A percentile compares a stretch with the other conserved stretches of the same genome.
Evolutionary conservation across 768 basidiomycete genomes (phyloP).

Genomic region (Phaffia tasmanica): DNA sequence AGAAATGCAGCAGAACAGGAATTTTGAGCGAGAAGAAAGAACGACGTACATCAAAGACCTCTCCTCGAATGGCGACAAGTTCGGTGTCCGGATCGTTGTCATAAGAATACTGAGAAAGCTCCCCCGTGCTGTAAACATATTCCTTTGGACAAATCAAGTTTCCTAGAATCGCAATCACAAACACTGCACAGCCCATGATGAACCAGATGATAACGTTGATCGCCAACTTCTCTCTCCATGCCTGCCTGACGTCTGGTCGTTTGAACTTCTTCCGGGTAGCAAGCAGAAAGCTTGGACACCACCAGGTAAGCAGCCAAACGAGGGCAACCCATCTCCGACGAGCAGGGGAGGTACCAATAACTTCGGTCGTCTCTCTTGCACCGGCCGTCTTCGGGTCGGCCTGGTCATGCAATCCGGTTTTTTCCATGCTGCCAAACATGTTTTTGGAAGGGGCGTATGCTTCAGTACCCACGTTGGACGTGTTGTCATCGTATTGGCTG

Average conservation of each 20-base stretch:
- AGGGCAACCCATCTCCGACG: constrained; percentile 77
- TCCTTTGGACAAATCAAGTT: constrained; percentile 86
- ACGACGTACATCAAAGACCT: constrained; percentile 71
- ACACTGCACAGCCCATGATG: constrained; percentile 72
- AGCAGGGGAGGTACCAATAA: constrained; percentile 67
- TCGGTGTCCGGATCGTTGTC: constrained; percentile 58
- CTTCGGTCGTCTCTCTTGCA: constrained; percentile 78
- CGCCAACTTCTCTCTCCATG: constrained; percentile 94
- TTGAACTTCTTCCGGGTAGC: constrained; percentile 79
- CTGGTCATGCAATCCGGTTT: constrained; percentile 61
- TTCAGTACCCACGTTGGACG: constrained; percentile 77
- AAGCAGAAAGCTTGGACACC: constrained; percentile 66
- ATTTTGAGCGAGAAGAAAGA: neutral
- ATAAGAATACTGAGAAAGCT: constrained; percentile 63
- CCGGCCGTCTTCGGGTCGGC: constrained; percentile 54
- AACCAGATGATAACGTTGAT: constrained; percentile 95
- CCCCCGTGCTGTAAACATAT: constrained; percentile 70
- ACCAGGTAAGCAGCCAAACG: constrained; percentile 83
- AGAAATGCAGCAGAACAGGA: neutral
- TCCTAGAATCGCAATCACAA: constrained; percentile 83
- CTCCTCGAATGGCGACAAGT: constrained; percentile 74
- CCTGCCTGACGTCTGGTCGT: constrained; percentile 80
- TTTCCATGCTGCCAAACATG: constrained; percentile 83
- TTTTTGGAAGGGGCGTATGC: constrained; percentile 88
- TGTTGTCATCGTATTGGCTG: constrained; percentile 62